Evolutionary conservation across 345 rosid species (phyloP).

Genomic region (thale cress (Arabidopsis thaliana)): DNA sequence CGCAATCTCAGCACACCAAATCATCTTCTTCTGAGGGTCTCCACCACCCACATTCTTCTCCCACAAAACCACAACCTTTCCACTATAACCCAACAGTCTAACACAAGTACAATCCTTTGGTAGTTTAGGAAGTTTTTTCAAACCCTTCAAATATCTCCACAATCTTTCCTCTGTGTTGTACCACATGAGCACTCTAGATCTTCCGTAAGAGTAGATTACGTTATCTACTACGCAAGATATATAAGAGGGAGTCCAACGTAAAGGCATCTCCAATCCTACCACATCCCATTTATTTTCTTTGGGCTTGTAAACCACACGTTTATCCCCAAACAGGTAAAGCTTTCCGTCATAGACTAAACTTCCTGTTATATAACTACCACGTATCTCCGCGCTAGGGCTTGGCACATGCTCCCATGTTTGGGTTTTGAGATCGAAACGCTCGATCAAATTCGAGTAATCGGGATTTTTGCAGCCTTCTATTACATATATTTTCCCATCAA

Average conservation of each 20-base stretch:
- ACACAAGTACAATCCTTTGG: constrained; percentile 51
- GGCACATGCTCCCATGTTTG: not conserved
- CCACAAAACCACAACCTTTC: constrained; percentile 75
- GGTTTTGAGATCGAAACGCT: not conserved
- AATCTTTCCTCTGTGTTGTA: constrained; percentile 43
- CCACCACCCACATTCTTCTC: constrained; percentile 35
- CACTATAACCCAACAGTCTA: constrained; percentile 43
- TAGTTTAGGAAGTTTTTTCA: constrained; percentile 57
- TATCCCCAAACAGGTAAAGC: not conserved
- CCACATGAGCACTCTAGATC: constrained; percentile 49
- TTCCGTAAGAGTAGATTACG: constrained; percentile 53
- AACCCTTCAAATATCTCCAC: constrained; percentile 65
- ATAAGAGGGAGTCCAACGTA: constrained; percentile 30
- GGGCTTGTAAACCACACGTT: not conserved
- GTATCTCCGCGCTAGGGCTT: not conserved
- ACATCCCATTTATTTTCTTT: constrained; percentile 14
- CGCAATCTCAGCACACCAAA: not conserved
- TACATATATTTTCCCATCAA: not conserved
- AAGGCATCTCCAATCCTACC: constrained; percentile 56
- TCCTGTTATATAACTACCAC: not conserved
- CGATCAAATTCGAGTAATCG: not conserved
- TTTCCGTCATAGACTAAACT: not conserved
- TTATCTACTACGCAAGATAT: constrained; percentile 59
- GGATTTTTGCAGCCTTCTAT: not conserved
- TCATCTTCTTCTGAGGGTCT: not conserved